Evolutionary conservation across 208 protist genomes (phyloP).

Genomic region (Lotmaria passim): DNA sequence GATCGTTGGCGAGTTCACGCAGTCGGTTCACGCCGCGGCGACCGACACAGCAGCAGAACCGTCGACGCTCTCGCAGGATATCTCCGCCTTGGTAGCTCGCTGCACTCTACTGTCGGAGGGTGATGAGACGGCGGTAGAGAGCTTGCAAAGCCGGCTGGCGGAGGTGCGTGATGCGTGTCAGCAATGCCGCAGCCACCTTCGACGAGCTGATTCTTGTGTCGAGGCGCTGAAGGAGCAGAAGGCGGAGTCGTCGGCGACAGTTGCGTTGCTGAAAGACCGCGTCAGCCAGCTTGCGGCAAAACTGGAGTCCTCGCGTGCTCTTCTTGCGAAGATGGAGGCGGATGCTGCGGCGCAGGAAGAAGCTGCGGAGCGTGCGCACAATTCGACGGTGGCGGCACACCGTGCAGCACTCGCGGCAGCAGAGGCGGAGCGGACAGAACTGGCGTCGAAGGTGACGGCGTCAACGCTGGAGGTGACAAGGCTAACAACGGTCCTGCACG

Average conservation of each 20-base stretch:
- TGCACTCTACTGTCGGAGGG: neutral
- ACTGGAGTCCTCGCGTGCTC: neutral
- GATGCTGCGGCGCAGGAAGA: neutral
- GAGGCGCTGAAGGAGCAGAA: neutral
- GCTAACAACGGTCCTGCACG: neutral
- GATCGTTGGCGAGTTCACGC: neutral
- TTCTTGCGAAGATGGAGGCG: neutral
- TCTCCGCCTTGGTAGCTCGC: neutral
- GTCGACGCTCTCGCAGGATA: neutral
- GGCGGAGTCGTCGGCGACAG: neutral
- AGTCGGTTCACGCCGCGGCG: neutral
- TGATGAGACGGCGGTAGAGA: neutral
- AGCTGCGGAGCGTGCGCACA: neutral
- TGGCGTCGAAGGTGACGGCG: neutral
- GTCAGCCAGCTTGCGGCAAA: neutral
- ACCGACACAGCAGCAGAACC: neutral
- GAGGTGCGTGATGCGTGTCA: constrained; percentile 5
- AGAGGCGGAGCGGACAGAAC: neutral
- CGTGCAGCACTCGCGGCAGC: neutral
- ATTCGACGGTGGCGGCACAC: neutral
- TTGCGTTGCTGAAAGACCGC: neutral
- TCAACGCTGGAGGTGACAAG: neutral
- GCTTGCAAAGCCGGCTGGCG: neutral
- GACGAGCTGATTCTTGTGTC: neutral
- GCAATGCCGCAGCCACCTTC: neutral